Evolutionary conservation across 2,329 filamentous ascomycete genomes (phyloP), one percentile per base, ranked within the genome.

Genomic region (Ophiostoma sp.): DNA sequence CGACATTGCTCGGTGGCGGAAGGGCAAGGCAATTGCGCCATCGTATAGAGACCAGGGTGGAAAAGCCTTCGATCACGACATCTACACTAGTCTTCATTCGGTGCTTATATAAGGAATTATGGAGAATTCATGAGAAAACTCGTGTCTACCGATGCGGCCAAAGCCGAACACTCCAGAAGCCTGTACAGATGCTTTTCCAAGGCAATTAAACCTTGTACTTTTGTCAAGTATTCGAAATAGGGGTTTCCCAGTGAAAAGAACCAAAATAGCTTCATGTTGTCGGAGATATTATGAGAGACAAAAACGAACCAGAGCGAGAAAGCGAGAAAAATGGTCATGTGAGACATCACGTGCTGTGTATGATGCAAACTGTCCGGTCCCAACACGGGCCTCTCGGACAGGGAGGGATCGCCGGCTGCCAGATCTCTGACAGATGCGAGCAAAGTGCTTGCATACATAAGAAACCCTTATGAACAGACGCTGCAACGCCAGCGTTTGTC

Each of bases 21-120:
- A 63, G 36, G 38, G 12, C 52, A n/a, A 55, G 14, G 66, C 64
- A 68, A 73, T 73, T 72, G 72, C 72, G 72, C 71, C 72, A 73
- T 73, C 69, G 68, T 44, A 42, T 52, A 41, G 66, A 68, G 38
- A n/a, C 38, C 44, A 47, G n/a, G 6, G 27, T 52, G 44, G 36
- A 69, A 71, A 70, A 71, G 67, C 60, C 62, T 69, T 68, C 67
- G 74, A 78, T 78, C 76, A 78, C 77, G 76, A 77, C 74, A 78
- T 78, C 75, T 71, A 70, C 76, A 74, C 77, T 78, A 79, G 70
- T 70, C 68, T 69, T 64, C 68, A 74, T 65, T 14, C 4, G 63
- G 42, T 18, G 41, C 8, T 16, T 44, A 45, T 27, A 14, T 47
- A 65, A 49, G 18, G 42, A 40, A 52, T 58, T 69, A 36, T 69